Evolutionary conservation across 257 asterid species (phyloP), one percentile per base, ranked within the genome.

Genomic region (Nicotiana tabacum): DNA sequence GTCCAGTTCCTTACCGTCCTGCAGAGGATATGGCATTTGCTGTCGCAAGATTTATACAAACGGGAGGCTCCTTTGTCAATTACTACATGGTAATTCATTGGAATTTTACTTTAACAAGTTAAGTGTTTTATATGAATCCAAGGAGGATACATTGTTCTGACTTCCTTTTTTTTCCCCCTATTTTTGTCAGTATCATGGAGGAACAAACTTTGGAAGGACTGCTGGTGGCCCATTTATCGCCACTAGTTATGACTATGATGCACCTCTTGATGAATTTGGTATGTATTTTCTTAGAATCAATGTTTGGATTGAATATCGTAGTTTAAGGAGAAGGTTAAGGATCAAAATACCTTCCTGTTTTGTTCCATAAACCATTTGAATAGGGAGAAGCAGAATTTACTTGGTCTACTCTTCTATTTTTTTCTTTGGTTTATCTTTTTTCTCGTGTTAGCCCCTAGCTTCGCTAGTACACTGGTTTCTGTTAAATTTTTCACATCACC

Each of bases 11-110:
- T 21, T 91, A 92, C 86, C 93, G 99, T 58, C 98, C 99, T 78
- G 99, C 93, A 12, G 98, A 96, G 88, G 98, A 96, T 87, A 77
- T 96, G 95, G 98, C 99, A 32, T 94, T 92, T 89, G 90, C 99
- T 46, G 97, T 96, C 72, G 97, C 98, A 83, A 92, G 86, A 83
- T 96, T 96, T 85, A 90, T 96, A 85, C 98, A 92, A 78, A 92
- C 87, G 78, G 98, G 97, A 30, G 99, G 99, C 53, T 91, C 99
- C 83, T 95, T 88, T 87, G 79, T 92, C 72, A 96, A 96, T 89
- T 96, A 96, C 85, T 96, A 94, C 85, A 96, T 96, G 99, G 99
- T 93, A 91, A 6, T 77, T 85, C 46, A 18, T 66, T 27, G 69
- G 16, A 78, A 67, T 43, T 57, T 37, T 6, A 43, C 39, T 24